phyloP scores from a whole-genome alignment of 352 stramenopile genomes.

The Pythium folliculosum region DNA sequence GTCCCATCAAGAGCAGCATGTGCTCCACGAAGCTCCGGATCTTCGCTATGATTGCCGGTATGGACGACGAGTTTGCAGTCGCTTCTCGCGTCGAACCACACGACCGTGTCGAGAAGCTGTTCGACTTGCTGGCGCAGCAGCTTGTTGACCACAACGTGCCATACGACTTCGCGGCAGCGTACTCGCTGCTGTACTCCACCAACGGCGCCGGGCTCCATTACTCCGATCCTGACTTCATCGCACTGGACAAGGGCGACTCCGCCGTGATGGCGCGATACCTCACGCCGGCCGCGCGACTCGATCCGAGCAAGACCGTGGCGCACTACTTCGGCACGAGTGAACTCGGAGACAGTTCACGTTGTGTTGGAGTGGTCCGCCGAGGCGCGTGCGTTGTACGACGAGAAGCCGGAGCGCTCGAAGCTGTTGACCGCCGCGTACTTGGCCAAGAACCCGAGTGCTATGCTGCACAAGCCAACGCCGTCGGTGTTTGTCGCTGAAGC shows the following conservation, averaged over 20 bases:
- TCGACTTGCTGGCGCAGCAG: neutral
- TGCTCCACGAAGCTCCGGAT: neutral
- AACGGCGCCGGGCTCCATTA: neutral
- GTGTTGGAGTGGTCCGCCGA: too few species aligned
- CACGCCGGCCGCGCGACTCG: neutral
- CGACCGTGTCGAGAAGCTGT: neutral
- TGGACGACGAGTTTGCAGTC: neutral
- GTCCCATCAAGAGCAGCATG: too few species aligned
- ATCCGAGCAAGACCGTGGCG: neutral
- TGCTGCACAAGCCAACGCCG: too few species aligned
- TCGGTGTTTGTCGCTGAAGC: too few species aligned
- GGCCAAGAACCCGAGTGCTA: too few species aligned
- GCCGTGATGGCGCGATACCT: slow-evolving; percentile 1
- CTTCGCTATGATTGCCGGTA: neutral
- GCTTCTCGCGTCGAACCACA: neutral
- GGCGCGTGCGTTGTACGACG: too few species aligned
- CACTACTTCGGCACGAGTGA: neutral
- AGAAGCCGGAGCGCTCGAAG: too few species aligned
- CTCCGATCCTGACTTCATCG: neutral
- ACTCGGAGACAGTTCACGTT: too few species aligned
- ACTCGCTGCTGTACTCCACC: neutral
- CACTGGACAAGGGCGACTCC: neutral
- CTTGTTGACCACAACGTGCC: neutral
- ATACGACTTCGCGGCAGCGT: neutral
- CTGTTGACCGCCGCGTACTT: too few species aligned